Evolutionary conservation across 2,329 filamentous ascomycete species (phyloP), one percentile per base, ranked within the genome.

Genomic region (Fusarium sp.): DNA sequence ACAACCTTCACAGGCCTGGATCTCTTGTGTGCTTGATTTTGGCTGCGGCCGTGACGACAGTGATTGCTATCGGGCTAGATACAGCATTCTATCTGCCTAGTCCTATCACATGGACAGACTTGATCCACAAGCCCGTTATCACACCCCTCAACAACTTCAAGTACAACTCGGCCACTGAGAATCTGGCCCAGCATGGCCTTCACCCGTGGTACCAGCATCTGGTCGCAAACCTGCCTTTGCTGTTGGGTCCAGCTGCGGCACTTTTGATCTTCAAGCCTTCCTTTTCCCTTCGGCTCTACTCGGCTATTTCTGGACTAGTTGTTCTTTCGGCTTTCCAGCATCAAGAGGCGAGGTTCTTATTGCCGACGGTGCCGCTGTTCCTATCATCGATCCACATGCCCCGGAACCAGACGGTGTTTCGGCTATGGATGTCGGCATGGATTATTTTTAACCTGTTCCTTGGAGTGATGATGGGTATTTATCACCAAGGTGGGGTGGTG

Each of bases 181-280:
- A 96, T 81, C 87, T 95, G 50, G 92, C 93, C 43, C 85, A 90
- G 73, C 93, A 96, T 84, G 94, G 93, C 58, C 83, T 95, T 15
- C 93, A 96, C 78, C 93, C 93, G 7, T 93, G 90, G 87, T 94
- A 95, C 80, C 93, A 95, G 80, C 93, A 95, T 80, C 81, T 93
- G 33, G 84, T 94, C 52, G 89, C 89, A 68, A 95, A 95, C 78
- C 83, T 95, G 15, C 71, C 93, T 10, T 87, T 93, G 79, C 86
- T 95, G 20, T 86, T 96, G 20, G 94, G 93, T 2, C 94, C 93
- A 6, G 92, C 91, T 10, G 87, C 89, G 38, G 79, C 90, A 32
- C 85, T 94, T 22, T 82, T 94, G 12, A 87, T 93, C 77, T 84
- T 85, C 4, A 84, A 85, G 58, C 89, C 90, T 54, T 87, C 90